Evolutionary conservation across 1,139 yeast genomes (phyloP).

Genomic region (Taiozyma onychis): DNA sequence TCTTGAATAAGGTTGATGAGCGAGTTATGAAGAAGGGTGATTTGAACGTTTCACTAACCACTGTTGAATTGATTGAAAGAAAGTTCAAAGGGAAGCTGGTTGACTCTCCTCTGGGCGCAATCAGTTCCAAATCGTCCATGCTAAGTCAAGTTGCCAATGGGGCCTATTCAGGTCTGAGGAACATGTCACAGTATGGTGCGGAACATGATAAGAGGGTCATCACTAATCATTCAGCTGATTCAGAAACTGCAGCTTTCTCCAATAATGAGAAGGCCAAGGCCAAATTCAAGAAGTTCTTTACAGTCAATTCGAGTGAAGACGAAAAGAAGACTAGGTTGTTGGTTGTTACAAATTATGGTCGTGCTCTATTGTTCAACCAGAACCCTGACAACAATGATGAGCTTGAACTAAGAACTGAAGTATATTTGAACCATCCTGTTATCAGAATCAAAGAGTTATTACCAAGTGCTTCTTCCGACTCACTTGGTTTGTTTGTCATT

Average conservation of each 20-base stretch:
- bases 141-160: constrained; percentile 56
- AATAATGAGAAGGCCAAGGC: constrained; percentile 13
- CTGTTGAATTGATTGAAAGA: constrained; percentile 47
- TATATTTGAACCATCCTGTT: constrained; percentile 41
- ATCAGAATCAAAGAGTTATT: constrained; percentile 47
- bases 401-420: constrained; percentile 42
- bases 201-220: constrained; percentile 18
- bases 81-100: constrained; percentile 51
- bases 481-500: constrained; percentile 47
- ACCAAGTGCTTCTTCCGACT: constrained; percentile 31
- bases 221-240: constrained; percentile 9
- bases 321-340: constrained; percentile 34
- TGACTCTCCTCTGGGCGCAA: constrained; percentile 48
- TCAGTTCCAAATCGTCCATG: constrained; percentile 30
- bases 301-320: constrained; percentile 13
- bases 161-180: constrained; percentile 33
- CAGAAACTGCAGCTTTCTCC: constrained; percentile 9
- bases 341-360: constrained; percentile 50
- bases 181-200: constrained; percentile 24
- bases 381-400: constrained; percentile 25
- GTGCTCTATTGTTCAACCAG: constrained; percentile 44
- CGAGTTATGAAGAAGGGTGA: constrained; percentile 63
- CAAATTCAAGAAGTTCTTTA: constrained; percentile 29
- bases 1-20: constrained; percentile 59
- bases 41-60: constrained; percentile 32